Conservation (phyloP, 495 filamentous ascomycete species). For the Rhizodiscina lignyota region DNA sequence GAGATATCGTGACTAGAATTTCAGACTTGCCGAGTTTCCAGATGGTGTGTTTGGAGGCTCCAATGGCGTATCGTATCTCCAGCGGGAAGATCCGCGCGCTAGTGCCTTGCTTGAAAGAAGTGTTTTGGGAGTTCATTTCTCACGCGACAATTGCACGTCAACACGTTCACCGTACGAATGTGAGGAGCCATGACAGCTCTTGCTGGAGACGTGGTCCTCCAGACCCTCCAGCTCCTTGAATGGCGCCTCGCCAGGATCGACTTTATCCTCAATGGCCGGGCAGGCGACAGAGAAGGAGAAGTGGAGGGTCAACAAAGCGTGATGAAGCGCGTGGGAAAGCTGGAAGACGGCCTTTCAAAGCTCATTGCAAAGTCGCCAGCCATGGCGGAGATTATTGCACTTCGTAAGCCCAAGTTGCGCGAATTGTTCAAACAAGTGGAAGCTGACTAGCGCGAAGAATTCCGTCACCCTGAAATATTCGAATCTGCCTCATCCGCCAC, state of each 20-base stretch:
- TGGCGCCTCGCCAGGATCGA: constrained; percentile 57
- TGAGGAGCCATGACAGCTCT: neutral
- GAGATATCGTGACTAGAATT: too few species aligned
- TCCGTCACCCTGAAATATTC: constrained; percentile 42
- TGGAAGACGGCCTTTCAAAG: constrained; percentile 36
- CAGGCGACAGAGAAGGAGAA: constrained; percentile 13
- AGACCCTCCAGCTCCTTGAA: constrained; percentile 62
- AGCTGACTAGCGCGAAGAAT: too few species aligned
- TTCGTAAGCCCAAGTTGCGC: too few species aligned
- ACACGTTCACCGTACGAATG: neutral
- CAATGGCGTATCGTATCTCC: too few species aligned
- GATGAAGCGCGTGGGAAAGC: constrained; percentile 31
- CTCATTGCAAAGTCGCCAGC: constrained; percentile 21
- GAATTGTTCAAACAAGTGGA: too few species aligned
- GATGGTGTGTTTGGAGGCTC: too few species aligned
- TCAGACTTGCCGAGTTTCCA: too few species aligned
- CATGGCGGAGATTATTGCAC: constrained; percentile 9
- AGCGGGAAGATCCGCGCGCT: too few species aligned
- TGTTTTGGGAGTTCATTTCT: too few species aligned
- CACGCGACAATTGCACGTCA: constrained; percentile 1
- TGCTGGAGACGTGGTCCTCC: constrained; percentile 24
- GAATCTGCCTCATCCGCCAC: constrained; percentile 17
- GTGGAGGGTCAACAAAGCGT: constrained; percentile 8
- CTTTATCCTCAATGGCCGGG: constrained; percentile 49
- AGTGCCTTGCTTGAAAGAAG: too few species aligned